These are phyloP conservation scores for Neospermospora avenae DNA, from an alignment of 2,329 filamentous ascomycete genomes.

Conservation along the genomic window DNA sequence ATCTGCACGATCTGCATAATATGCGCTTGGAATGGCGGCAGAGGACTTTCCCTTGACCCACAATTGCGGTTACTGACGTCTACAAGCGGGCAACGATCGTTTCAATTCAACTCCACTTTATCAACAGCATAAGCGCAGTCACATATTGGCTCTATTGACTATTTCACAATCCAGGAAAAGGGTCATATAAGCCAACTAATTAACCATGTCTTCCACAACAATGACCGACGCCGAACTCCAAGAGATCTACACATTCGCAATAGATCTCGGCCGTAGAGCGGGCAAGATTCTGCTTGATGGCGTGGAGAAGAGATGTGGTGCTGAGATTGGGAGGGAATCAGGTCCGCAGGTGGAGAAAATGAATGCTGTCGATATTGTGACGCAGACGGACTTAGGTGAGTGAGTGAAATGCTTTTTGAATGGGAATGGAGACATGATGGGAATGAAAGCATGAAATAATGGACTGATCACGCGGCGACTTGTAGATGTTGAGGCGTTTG, in stretches of 20 bases:
- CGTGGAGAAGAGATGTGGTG: constrained; percentile 47
- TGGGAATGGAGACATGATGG: neutral
- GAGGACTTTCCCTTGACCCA: constrained; percentile 4
- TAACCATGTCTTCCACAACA: neutral
- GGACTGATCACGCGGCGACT: constrained; percentile 13
- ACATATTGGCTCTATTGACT: neutral
- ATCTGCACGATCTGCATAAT: neutral
- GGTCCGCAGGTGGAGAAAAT: constrained; percentile 58
- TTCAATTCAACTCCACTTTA: neutral
- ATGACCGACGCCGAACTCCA: constrained; percentile 47
- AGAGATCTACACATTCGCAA: constrained; percentile 66
- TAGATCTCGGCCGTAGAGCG: constrained; percentile 67
- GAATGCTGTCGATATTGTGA: constrained; percentile 74
- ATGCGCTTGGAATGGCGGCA: neutral
- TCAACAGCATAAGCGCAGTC: neutral
- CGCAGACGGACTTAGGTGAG: constrained; percentile 69
- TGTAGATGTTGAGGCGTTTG: constrained; percentile 68
- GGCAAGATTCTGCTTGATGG: constrained; percentile 64
- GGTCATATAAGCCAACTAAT: neutral
- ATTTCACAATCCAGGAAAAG: neutral
- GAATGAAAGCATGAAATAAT: neutral
- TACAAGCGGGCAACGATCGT: constrained; percentile 11
- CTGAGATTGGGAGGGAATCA: constrained; percentile 19
- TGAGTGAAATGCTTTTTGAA: constrained; percentile 2
- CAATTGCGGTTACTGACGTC: constrained; percentile 17